Conservation (phyloP, 2,329 filamentous ascomycete genomes). For the Colletotrichum sansevieriae region DNA sequence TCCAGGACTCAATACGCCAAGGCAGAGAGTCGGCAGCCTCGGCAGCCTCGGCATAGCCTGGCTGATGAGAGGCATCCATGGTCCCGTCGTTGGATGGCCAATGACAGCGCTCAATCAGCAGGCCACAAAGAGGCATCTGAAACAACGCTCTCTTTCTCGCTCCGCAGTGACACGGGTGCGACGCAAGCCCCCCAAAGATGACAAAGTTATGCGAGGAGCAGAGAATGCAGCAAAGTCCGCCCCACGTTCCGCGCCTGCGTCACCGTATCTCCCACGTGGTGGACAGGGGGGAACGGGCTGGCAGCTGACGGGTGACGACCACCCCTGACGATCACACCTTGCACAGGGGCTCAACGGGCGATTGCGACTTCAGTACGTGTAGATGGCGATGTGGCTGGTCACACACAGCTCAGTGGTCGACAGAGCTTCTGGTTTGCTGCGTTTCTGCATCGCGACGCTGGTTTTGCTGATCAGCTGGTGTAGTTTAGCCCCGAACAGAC, state of each 20-base stretch:
- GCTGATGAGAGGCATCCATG: slow-evolving; percentile 8
- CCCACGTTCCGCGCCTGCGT: slow-evolving; percentile 14
- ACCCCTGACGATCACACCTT: slow-evolving; percentile 40
- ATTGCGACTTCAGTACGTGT: slow-evolving; percentile 14
- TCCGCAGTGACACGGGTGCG: slow-evolving; percentile 38
- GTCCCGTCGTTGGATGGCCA: slow-evolving; percentile 24
- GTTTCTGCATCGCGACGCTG: slow-evolving; percentile 9
- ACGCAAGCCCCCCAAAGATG: slow-evolving; percentile 30
- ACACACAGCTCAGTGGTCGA: slow-evolving; percentile 5
- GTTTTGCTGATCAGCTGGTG: slow-evolving; percentile 15
- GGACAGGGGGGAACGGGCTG: slow-evolving; percentile 29
- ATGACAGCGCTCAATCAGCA: slow-evolving; percentile 1
- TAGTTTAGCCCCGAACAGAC: slow-evolving; percentile 18
- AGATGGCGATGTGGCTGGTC: slow-evolving; percentile 2
- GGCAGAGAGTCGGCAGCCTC: not conserved
- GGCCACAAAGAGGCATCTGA: slow-evolving; percentile 33
- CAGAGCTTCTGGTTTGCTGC: slow-evolving; percentile 17
- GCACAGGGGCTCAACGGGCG: slow-evolving; percentile 26
- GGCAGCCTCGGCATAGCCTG: slow-evolving; percentile 30
- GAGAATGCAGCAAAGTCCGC: slow-evolving; percentile 4
- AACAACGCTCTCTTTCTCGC: slow-evolving; percentile 34
- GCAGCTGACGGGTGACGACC: slow-evolving; percentile 23
- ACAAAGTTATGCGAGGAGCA: not conserved
- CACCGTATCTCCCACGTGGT: slow-evolving; percentile 39
- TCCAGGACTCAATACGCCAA: not conserved